Conservation (phyloP, 2,329 filamentous ascomycete genomes). For the Bipolaris bicolor region DNA sequence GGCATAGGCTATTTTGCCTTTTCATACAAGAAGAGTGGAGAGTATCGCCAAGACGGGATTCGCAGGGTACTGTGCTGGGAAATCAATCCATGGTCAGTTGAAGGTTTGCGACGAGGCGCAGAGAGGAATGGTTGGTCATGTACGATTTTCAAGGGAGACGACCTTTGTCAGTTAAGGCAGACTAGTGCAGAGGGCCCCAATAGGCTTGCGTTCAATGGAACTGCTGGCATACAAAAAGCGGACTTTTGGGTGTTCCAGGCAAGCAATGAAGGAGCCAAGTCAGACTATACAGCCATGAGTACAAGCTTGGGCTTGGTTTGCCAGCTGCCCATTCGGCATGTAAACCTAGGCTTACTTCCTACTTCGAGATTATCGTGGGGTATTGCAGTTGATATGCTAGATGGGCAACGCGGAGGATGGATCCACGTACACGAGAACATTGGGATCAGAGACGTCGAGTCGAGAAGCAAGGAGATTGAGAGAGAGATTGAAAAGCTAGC, state of each 20-base stretch:
- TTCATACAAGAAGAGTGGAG: constrained; percentile 74
- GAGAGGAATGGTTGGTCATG: constrained; percentile 49
- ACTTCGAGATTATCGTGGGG: constrained; percentile 58
- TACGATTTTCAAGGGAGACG: constrained; percentile 10
- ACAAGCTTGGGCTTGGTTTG: background rate
- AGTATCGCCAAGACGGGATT: constrained; percentile 63
- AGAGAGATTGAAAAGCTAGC: constrained; percentile 50
- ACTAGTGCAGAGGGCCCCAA: background rate
- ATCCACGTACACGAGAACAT: constrained; percentile 68
- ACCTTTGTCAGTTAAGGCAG: background rate
- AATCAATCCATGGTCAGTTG: constrained; percentile 67
- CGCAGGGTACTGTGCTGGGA: constrained; percentile 82
- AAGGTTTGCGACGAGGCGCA: constrained; percentile 53
- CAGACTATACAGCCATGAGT: background rate
- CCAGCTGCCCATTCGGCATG: constrained; percentile 57
- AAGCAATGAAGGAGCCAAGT: constrained; percentile 46
- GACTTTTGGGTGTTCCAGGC: constrained; percentile 51
- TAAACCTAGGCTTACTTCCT: constrained; percentile 65
- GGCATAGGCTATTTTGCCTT: constrained; percentile 96
- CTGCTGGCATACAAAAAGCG: background rate
- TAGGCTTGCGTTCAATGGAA: background rate
- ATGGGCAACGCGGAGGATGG: constrained; percentile 59
- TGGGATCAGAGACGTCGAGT: constrained; percentile 41
- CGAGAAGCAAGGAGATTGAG: constrained; percentile 46
- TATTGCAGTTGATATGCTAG: constrained; percentile 57